A percentile compares a stretch with the other conserved stretches of the same genome.
Evolutionary conservation across 179 eudicot species (phyloP).

Genomic region (Silene vulgaris): DNA sequence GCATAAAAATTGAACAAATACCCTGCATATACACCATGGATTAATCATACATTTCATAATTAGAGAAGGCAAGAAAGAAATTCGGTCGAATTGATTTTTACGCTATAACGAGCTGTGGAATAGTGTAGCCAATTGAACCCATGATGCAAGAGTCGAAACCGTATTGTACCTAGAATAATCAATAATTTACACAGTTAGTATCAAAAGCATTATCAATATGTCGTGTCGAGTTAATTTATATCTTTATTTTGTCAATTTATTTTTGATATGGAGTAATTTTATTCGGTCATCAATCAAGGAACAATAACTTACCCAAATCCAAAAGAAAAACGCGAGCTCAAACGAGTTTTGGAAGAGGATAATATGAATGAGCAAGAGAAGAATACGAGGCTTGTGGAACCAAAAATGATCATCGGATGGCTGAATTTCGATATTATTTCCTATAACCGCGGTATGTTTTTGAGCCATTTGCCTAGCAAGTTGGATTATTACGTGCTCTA

Average conservation of each 20-base stretch:
- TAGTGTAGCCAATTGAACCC: slow-evolving; percentile 30
- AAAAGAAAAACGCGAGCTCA: slow-evolving; percentile 33
- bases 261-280: no score
- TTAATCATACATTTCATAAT: not conserved
- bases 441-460: slow-evolving; percentile 38
- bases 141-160: slow-evolving; percentile 35
- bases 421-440: slow-evolving; percentile 45
- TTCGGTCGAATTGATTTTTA: slow-evolving; percentile 15
- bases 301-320: slow-evolving; percentile 28
- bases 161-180: slow-evolving; percentile 22
- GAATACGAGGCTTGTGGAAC: slow-evolving; percentile 52
- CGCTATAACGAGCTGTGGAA: slow-evolving; percentile 28
- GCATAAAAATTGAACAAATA: slow-evolving; percentile 33
- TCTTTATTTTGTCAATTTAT: no score
- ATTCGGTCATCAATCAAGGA: not conserved
- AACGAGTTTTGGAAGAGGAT: slow-evolving; percentile 46
- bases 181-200: no score
- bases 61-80: not conserved
- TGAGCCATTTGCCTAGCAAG: slow-evolving; percentile 57
- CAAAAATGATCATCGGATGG: slow-evolving; percentile 54
- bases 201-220: not conserved
- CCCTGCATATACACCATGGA: slow-evolving; percentile 23
- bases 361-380: slow-evolving; percentile 63
- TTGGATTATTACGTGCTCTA: slow-evolving; percentile 54
- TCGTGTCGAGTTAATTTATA: no score